Base-by-base conservation (phyloP, 192 early-diverging fungal species). In the Geranomyces michiganensis region DNA sequence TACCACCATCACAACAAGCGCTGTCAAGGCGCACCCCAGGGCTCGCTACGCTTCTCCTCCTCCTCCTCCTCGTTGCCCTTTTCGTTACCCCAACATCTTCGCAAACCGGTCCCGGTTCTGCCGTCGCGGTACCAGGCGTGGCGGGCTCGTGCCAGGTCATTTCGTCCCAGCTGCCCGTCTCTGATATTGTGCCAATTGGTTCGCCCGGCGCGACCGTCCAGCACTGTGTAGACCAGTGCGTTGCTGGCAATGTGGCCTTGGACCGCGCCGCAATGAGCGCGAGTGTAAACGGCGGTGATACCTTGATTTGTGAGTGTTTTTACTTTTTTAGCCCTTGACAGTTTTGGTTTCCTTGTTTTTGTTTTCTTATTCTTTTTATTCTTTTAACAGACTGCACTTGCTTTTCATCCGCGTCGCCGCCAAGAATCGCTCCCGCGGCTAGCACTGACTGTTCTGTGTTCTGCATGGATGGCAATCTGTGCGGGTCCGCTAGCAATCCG, bases 301-400 rank as follows among this genome's bases (percentile, higher is more conserved):
- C 30, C 26, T 60, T 60, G 15, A 60, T 60, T 27, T 60, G 58
- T 60, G 31, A 31, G 58, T n/a, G n/a, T n/a, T n/a, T n/a, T 60
- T 29, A 32, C 29, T 60, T n/a, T n/a, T n/a, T n/a, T n/a, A n/a
- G n/a, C n/a, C n/a, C n/a, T n/a, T n/a, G n/a, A n/a, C n/a, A n/a
- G n/a, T n/a, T n/a, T n/a, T n/a, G n/a, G n/a, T n/a, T n/a, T n/a
- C n/a, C n/a, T n/a, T n/a, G n/a, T n/a, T n/a, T n/a, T n/a, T n/a
- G n/a, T n/a, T n/a, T n/a, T n/a, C n/a, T n/a, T n/a, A n/a, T n/a
- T 41, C 36, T 53, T 53, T 26, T 53, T 26, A 9, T 53, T 53
- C 15, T 26, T 3, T 53, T 15, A 9, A 4, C 19, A 60, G 58
- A 19, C 30, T 60, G 58, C 58, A 32, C 24, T 8, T 60, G 58